phyloP scores from a whole-genome alignment of 2,329 filamentous ascomycete species.

The Cordyceps militaris region DNA sequence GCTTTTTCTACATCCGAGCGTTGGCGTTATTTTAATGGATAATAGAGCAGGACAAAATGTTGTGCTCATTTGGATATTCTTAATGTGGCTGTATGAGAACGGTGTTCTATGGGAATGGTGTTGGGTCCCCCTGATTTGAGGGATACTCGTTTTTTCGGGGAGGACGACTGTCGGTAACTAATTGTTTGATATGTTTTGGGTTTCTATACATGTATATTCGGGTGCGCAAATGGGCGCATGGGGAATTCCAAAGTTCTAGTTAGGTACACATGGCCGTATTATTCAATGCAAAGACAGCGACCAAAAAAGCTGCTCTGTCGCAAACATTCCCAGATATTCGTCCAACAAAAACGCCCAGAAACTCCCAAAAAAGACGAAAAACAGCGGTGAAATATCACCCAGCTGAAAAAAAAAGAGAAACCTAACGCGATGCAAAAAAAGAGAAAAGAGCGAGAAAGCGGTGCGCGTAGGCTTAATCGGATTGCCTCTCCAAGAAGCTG shows the following conservation, averaged over 20 bases:
- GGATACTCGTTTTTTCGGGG: background rate
- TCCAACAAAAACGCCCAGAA: background rate
- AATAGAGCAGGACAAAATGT: background rate
- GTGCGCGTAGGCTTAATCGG: conserved; percentile 19
- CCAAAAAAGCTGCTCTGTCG: no score
- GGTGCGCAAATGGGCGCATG: background rate
- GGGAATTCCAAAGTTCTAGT: background rate
- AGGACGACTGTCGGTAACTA: background rate
- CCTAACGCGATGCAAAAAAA: background rate
- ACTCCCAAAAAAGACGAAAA: background rate
- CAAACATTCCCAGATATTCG: no score
- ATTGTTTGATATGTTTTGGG: background rate
- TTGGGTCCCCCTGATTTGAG: background rate
- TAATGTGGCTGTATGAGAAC: background rate
- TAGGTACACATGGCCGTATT: conserved; percentile 2
- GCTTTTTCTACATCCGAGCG: background rate
- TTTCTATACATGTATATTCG: conserved; percentile 5
- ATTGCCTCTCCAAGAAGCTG: conserved; percentile 69
- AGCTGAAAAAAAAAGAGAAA: background rate
- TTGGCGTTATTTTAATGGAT: background rate
- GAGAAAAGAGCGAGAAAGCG: background rate
- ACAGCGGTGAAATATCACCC: background rate
- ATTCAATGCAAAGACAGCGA: background rate
- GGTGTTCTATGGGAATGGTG: background rate
- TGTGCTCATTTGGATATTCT: background rate